Percentiles rank a stretch among this genome's conserved stretches.
phyloP scores from a whole-genome alignment of 1,139 yeast species.

The Magnusiomyces ingens region DNA sequence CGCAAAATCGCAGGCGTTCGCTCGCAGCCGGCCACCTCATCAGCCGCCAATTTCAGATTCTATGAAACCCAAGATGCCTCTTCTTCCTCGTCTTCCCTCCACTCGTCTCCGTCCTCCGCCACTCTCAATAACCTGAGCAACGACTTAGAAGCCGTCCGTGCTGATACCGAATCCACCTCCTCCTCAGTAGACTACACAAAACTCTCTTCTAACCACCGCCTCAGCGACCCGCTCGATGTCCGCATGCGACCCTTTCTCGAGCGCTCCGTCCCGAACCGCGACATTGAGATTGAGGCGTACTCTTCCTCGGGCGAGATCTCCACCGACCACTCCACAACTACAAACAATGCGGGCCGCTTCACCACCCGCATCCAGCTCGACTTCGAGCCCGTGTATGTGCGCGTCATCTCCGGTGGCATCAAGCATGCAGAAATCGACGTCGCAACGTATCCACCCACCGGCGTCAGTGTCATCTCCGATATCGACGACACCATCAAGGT shows the following conservation, averaged over 20 bases:
- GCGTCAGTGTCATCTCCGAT: slow-evolving; percentile 78
- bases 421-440: slow-evolving; percentile 15
- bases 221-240: slow-evolving; percentile 4
- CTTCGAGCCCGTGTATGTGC: slow-evolving; percentile 21
- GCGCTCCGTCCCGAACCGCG: slow-evolving; percentile 9
- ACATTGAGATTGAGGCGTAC: slow-evolving; percentile 16
- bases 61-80: slow-evolving; percentile 5
- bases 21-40: slow-evolving; percentile 8
- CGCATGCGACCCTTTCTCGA: slow-evolving; percentile 23
- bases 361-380: slow-evolving; percentile 29
- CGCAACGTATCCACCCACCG: slow-evolving; percentile 32
- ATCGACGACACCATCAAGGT: slow-evolving; percentile 89
- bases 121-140: neutral
- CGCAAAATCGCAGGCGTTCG: slow-evolving; percentile 53
- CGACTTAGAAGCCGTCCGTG: neutral
- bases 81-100: slow-evolving; percentile 7
- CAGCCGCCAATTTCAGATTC: slow-evolving; percentile 16
- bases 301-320: slow-evolving; percentile 2
- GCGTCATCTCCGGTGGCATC: neutral
- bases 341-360: slow-evolving; percentile 35
- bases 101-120: neutral
- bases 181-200: neutral
- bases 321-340: slow-evolving; percentile 14
- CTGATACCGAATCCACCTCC: neutral
- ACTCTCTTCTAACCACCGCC: slow-evolving; percentile 5